These are phyloP conservation scores for Colletotrichum siamense DNA, from an alignment of 2,329 filamentous ascomycete species.

Conservation along the genomic window DNA sequence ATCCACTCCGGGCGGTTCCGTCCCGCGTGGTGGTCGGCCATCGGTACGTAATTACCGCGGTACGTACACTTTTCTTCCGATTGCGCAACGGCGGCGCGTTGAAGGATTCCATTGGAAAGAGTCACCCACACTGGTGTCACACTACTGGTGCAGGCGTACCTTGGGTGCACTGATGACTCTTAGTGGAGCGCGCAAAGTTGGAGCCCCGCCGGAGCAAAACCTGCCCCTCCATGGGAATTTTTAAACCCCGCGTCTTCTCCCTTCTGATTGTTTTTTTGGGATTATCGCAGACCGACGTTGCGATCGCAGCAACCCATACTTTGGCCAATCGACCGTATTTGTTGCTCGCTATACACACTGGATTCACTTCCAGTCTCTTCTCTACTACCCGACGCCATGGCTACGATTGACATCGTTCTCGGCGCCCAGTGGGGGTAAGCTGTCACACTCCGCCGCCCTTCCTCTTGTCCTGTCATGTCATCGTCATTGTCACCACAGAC, in stretches of 20 bases:
- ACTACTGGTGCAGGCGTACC: no score
- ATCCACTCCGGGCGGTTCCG: slow-evolving; percentile 10
- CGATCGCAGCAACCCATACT: slow-evolving; percentile 22
- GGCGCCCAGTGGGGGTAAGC: slow-evolving; percentile 44
- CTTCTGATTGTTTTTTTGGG: slow-evolving; percentile 19
- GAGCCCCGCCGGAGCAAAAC: slow-evolving; percentile 21
- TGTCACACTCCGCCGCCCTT: slow-evolving; percentile 10
- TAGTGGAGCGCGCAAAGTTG: neutral
- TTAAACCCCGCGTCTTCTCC: slow-evolving; percentile 22
- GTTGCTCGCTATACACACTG: slow-evolving; percentile 12
- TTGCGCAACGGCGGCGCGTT: neutral
- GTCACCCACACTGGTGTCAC: neutral
- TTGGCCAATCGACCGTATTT: slow-evolving; percentile 1
- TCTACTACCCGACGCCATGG: slow-evolving; percentile 10
- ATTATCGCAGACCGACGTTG: slow-evolving; percentile 24
- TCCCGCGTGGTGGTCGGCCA: neutral
- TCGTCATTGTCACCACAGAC: neutral
- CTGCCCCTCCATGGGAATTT: slow-evolving; percentile 22
- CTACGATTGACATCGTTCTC: slow-evolving; percentile 36
- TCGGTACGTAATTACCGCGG: slow-evolving; percentile 7
- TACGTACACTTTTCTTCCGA: slow-evolving; percentile 7
- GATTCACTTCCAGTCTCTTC: neutral
- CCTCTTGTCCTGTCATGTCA: neutral
- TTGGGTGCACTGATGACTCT: neutral
- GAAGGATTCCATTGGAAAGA: neutral